Percentiles rank a stretch among this genome's conserved stretches.
phyloP scores from a whole-genome alignment of 2,329 filamentous ascomycete species.

The Claviceps capensis region DNA sequence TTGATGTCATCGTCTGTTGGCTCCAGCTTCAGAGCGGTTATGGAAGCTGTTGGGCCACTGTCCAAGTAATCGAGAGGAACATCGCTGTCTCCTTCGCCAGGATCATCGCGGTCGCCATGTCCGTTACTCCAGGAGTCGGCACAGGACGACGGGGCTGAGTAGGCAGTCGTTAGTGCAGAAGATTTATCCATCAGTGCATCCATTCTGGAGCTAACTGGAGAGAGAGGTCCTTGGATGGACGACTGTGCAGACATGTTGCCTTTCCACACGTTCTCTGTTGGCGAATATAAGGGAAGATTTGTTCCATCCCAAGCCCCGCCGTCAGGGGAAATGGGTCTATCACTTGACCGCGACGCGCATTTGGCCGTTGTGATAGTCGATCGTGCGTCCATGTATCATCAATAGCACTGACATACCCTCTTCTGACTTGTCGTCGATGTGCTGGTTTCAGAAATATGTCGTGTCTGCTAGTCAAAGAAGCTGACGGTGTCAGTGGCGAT shows the following conservation, averaged over 20 bases:
- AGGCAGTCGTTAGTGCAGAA: constrained; percentile 27
- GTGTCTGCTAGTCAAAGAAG: not conserved
- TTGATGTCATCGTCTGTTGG: constrained; percentile 42
- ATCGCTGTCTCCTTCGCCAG: constrained; percentile 26
- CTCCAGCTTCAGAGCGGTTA: constrained; percentile 41
- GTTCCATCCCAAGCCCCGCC: constrained; percentile 18
- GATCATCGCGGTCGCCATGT: constrained; percentile 25
- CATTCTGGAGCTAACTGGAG: constrained; percentile 38
- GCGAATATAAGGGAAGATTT: constrained; percentile 19
- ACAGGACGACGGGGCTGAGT: constrained; percentile 33
- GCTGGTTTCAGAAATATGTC: not conserved
- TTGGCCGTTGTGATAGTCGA: constrained; percentile 28
- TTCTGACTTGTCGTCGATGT: not conserved
- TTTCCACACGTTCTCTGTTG: constrained; percentile 18
- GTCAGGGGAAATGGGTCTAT: constrained; percentile 30
- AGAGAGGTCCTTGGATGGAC: constrained; percentile 33
- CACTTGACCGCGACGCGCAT: constrained; percentile 32
- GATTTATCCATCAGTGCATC: constrained; percentile 27
- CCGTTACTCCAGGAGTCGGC: constrained; percentile 30
- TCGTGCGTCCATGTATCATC: constrained; percentile 33
- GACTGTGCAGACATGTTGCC: constrained; percentile 13
- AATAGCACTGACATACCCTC: constrained; percentile 27
- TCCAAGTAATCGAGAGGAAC: constrained; percentile 33
- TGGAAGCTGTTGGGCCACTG: constrained; percentile 28
- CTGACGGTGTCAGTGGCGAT: not conserved